phyloP scores from a whole-genome alignment of 2,329 filamentous ascomycete species.

The Trichoderma brevicompactum region DNA sequence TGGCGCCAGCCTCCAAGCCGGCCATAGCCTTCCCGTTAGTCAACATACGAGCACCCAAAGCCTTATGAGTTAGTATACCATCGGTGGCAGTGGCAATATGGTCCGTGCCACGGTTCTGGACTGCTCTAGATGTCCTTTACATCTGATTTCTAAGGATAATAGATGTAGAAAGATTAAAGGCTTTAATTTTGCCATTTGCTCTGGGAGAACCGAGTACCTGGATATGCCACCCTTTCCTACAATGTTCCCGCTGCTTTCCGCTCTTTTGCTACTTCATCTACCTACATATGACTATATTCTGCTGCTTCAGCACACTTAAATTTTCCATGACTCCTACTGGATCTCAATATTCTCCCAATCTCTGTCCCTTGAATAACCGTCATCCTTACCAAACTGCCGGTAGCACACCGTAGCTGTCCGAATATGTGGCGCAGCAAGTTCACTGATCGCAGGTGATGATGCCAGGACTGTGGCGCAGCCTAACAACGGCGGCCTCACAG shows the following conservation, averaged over 20 bases:
- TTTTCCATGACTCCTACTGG: not conserved
- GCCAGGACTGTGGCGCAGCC: slow-evolving; percentile 11
- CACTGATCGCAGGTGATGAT: slow-evolving; percentile 5
- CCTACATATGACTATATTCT: too few species aligned
- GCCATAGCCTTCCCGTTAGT: slow-evolving; percentile 6
- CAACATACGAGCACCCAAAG: not conserved
- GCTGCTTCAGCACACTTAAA: too few species aligned
- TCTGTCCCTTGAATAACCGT: slow-evolving; percentile 20
- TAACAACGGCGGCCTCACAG: slow-evolving; percentile 16
- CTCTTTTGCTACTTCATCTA: too few species aligned
- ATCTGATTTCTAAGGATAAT: too few species aligned
- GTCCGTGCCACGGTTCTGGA: not conserved
- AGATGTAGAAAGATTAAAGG: too few species aligned
- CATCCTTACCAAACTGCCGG: not conserved
- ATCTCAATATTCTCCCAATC: too few species aligned
- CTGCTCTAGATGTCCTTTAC: too few species aligned
- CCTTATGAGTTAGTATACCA: not conserved
- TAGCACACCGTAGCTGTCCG: not conserved
- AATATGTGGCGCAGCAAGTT: slow-evolving; percentile 23
- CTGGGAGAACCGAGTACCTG: too few species aligned
- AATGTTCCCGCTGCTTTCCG: too few species aligned
- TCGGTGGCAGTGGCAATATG: not conserved
- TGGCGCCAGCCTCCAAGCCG: not conserved
- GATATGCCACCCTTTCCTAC: too few species aligned
- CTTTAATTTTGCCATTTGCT: too few species aligned